phyloP scores from a whole-genome alignment of 169 alveolate species.

The Eimeria tenella region DNA sequence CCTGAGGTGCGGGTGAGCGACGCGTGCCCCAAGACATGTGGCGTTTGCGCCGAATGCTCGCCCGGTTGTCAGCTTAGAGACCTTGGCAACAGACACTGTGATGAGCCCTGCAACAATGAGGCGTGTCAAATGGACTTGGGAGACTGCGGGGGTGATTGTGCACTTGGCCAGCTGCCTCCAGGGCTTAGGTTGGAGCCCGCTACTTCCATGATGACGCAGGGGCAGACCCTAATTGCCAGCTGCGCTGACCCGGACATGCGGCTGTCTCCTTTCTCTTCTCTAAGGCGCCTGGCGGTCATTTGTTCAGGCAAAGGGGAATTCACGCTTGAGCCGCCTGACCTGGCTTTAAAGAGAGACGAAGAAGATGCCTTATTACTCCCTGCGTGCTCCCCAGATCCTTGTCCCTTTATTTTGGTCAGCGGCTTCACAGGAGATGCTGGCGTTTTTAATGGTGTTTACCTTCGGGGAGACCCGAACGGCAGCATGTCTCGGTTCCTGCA shows the following conservation, averaged over 20 bases:
- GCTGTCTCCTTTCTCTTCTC: slow-evolving; percentile 58
- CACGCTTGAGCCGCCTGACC: slow-evolving; percentile 41
- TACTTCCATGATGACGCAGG: slow-evolving; percentile 63
- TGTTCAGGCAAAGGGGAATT: slow-evolving; percentile 63
- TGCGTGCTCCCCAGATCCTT: slow-evolving; percentile 68
- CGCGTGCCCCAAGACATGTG: slow-evolving; percentile 85
- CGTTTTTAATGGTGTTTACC: slow-evolving; percentile 46
- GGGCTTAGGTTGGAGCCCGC: slow-evolving; percentile 75
- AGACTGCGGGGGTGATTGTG: slow-evolving; percentile 84
- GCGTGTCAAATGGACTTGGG: slow-evolving; percentile 85
- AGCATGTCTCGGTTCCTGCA: slow-evolving; percentile 61
- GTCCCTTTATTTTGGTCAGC: slow-evolving; percentile 73
- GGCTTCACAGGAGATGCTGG: slow-evolving; percentile 74
- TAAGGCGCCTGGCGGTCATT: slow-evolving; percentile 69
- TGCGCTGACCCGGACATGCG: slow-evolving; percentile 76
- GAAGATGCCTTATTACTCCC: slow-evolving; percentile 69
- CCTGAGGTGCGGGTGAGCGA: slow-evolving; percentile 84
- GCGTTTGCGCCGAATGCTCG: slow-evolving; percentile 84
- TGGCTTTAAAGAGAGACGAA: slow-evolving; percentile 39
- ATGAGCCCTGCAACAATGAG: slow-evolving; percentile 83
- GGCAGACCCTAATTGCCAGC: slow-evolving; percentile 72
- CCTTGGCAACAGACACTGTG: slow-evolving; percentile 84
- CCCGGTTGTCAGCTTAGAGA: slow-evolving; percentile 86
- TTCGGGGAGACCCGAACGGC: slow-evolving; percentile 72
- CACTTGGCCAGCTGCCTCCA: slow-evolving; percentile 44